Conservation (phyloP, 768 basidiomycete species). For the Dacryopinax primogenitus region DNA sequence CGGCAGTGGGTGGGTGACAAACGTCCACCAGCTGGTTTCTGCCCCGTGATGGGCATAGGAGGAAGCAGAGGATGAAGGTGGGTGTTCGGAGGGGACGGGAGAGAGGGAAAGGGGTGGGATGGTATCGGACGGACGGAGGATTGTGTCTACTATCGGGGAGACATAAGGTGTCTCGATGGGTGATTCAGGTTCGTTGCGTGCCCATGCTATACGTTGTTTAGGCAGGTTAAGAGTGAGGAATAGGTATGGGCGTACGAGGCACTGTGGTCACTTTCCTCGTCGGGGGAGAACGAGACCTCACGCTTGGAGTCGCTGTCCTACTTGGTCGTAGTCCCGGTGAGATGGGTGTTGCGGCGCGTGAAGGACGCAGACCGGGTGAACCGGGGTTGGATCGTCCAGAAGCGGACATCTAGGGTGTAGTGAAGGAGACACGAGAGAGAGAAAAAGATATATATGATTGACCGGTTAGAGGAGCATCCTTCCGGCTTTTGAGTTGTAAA, state of each 20-base stretch:
- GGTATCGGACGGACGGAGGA: slow-evolving; percentile 17
- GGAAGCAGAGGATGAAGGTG: slow-evolving; percentile 30
- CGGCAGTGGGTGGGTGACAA: slow-evolving; percentile 10
- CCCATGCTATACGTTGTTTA: slow-evolving; percentile 50
- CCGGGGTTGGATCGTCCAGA: neutral
- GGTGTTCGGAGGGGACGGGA: slow-evolving; percentile 30
- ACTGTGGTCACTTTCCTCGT: slow-evolving; percentile 1
- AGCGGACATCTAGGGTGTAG: neutral
- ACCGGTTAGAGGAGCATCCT: neutral
- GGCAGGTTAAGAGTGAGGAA: slow-evolving; percentile 9
- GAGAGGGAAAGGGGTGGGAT: slow-evolving; percentile 23
- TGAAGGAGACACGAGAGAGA: neutral
- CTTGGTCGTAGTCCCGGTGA: neutral
- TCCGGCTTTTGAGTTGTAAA: neutral
- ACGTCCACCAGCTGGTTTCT: slow-evolving; percentile 6
- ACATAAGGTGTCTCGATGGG: slow-evolving; percentile 37
- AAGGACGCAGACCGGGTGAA: neutral
- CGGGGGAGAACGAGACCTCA: neutral
- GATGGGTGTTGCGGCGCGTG: neutral
- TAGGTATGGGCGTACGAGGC: neutral
- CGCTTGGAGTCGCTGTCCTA: neutral
- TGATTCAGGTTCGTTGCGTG: slow-evolving; percentile 68
- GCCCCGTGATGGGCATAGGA: slow-evolving; percentile 30
- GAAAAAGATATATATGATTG: too few species aligned
- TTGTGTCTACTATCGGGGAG: slow-evolving; percentile 21